A percentile compares a stretch with the other conserved stretches of the same genome.
Evolutionary conservation across 495 filamentous ascomycete genomes (phyloP).

Genomic region (Parathielavia appendiculata): DNA sequence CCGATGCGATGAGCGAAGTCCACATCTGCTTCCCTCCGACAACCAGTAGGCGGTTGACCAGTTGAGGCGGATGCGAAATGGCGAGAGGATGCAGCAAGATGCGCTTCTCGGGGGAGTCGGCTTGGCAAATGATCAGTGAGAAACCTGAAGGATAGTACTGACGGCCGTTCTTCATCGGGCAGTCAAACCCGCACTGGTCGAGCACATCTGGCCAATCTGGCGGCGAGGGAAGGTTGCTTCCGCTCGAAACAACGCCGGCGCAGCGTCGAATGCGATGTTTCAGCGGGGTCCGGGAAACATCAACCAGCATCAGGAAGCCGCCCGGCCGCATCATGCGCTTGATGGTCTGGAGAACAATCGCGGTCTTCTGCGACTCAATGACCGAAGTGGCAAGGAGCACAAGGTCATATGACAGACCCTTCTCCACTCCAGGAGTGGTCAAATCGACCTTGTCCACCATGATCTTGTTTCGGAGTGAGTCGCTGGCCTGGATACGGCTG

Average conservation of each 20-base stretch:
- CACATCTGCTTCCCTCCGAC: conserved; percentile 25
- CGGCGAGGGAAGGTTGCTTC: conserved; percentile 13
- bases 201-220: conserved; percentile 36
- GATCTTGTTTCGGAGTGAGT: conserved; percentile 21
- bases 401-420: conserved; percentile 30
- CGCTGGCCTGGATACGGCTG: conserved; percentile 3
- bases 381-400: conserved; percentile 36
- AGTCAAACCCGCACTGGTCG: conserved; percentile 33
- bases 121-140: conserved; percentile 36
- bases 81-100: conserved; percentile 14
- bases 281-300: conserved; percentile 20
- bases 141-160: conserved; percentile 32
- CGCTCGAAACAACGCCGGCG: conserved; percentile 1
- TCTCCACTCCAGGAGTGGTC: not conserved
- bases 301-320: conserved; percentile 39
- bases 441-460: conserved; percentile 28
- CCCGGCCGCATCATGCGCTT: conserved; percentile 35
- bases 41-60: conserved; percentile 31
- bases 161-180: conserved; percentile 22
- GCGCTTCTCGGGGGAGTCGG: conserved; percentile 23
- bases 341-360: conserved; percentile 23
- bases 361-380: conserved; percentile 17
- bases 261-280: conserved; percentile 22
- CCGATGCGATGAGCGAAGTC: conserved; percentile 18
- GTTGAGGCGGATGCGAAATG: not conserved